Conservation (phyloP, 225 moss, liverwort and hornwort genomes). For the Pseudoscleropodium purum region DNA sequence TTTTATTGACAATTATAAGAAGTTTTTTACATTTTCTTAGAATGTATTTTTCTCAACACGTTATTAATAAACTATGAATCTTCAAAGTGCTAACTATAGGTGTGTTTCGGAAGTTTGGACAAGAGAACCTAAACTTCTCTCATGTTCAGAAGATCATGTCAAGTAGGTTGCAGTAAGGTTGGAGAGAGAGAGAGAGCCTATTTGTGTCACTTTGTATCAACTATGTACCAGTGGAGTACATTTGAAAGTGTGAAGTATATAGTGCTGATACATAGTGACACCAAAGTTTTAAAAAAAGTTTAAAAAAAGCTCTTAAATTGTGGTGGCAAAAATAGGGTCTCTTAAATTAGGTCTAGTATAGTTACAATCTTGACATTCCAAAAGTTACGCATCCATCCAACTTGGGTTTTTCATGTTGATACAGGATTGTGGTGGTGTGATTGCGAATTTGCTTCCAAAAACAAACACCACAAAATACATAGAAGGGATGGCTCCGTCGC, state of each 20-base stretch:
- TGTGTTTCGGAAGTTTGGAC: not conserved
- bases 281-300: too few species aligned
- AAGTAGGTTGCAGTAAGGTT: not conserved
- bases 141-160: not conserved
- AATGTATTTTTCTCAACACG: not conserved
- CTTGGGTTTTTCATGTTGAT: not conserved
- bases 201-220: not conserved
- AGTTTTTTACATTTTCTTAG: not conserved
- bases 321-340: too few species aligned
- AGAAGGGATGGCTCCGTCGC: not conserved
- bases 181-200: fast-evolving
- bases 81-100: not conserved
- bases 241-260: not conserved
- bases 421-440: not conserved
- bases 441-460: not conserved
- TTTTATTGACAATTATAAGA: not conserved
- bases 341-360: not conserved
- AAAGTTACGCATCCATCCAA: not conserved
- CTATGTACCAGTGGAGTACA: fast-evolving
- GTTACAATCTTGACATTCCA: not conserved
- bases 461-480: not conserved
- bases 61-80: not conserved
- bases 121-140: not conserved
- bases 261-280: fast-evolving
- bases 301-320: too few species aligned